A percentile compares a stretch with the other conserved stretches of the same genome.
Evolutionary conservation across 2,329 filamentous ascomycete species (phyloP).

Genomic region (Neurospora crassa): DNA sequence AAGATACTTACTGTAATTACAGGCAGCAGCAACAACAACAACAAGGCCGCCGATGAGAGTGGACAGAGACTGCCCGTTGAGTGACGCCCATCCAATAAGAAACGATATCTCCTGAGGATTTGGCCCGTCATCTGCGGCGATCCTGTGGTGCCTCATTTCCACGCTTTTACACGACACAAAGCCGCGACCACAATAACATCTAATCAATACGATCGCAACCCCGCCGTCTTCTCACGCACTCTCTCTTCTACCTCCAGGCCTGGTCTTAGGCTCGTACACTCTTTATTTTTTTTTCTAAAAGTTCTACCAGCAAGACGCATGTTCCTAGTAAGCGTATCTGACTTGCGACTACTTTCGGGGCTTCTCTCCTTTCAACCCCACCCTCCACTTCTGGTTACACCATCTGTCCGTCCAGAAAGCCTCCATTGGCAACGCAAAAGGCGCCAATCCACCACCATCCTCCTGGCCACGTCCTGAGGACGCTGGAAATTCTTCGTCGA

Average conservation of each 20-base stretch:
- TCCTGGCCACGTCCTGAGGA: constrained; percentile 34
- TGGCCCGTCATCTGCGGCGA: not conserved
- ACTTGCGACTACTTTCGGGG: not conserved
- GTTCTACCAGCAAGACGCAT: not conserved
- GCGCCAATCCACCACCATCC: not conserved
- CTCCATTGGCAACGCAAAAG: not conserved
- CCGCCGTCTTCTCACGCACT: not conserved
- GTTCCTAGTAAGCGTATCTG: not conserved
- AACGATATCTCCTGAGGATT: not conserved
- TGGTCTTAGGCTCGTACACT: not conserved
- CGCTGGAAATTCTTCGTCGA: constrained; percentile 25
- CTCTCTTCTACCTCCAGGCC: not conserved
- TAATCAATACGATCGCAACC: not conserved
- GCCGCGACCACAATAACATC: not conserved
- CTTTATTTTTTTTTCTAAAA: not conserved
- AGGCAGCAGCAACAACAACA: not conserved
- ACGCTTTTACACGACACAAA: not conserved
- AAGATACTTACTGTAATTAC: not conserved
- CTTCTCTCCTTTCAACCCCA: not conserved
- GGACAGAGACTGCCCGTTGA: not conserved
- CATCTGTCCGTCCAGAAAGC: not conserved
- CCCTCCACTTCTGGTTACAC: not conserved
- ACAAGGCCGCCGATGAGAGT: not conserved
- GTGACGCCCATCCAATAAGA: not conserved
- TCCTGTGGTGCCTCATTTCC: not conserved